Base-by-base conservation (phyloP, 345 rosid species). In the Noccaea bulbosa region DNA sequence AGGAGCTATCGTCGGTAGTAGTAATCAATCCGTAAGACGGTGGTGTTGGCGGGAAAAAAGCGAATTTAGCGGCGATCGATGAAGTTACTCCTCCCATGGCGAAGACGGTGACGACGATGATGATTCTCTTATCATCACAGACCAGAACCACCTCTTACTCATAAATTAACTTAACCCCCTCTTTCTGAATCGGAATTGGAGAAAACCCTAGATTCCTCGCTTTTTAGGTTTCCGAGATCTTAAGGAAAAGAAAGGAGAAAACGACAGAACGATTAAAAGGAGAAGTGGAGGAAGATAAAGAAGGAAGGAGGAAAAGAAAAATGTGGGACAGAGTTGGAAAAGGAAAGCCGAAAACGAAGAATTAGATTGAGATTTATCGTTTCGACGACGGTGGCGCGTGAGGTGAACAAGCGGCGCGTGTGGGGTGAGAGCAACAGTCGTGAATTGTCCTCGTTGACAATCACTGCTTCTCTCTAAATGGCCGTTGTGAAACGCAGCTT, bases 1-100 rank as follows among this genome's bases (percentile, higher is more conserved):
- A 46, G 39, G 41, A 38, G 14, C 64, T 78, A 4, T 78, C 89
- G 75, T 79, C 84, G n/a, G 74, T 37, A 4, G 30, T 27, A 4
- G 30, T 27, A 27, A 75, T 79, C 12, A 87, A 80, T 2, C 41
- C 57, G 76, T 94, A 94, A 0, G 99, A 91, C 34, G 99, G 88
- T 32, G 99, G 99, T 20, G 51, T 85, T 40, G 99, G 99, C 75
- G 99, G 99, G 86, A 94, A 94, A 85, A 94, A 94, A 27, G 98
- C 98, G 81, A 94, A 94, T 80, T 91, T 94, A 14, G 99, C 88
- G 11, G 99, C 99, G 70, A 94, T 94, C 33, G 96, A 83, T 56
- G 99, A 94, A 58, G 97, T 91, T 71, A 94, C 98, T 79, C 96
- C 99, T 76, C 99, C 99, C 99, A 94, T 69, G 11, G 35, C 68